Evolutionary conservation across 495 filamentous ascomycete genomes (phyloP).

Genomic region (Oidiodendron maius): DNA sequence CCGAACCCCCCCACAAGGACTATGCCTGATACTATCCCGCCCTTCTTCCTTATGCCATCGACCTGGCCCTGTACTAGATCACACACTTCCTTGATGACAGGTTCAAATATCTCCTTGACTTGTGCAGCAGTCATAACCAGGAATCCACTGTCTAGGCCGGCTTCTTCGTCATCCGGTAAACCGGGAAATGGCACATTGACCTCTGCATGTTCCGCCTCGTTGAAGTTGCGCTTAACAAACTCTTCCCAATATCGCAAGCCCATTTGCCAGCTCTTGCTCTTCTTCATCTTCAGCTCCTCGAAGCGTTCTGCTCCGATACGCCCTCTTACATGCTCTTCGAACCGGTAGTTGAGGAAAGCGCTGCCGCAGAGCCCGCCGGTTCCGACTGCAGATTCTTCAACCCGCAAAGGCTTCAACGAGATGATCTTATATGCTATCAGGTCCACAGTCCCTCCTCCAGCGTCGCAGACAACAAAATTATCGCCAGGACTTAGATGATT

Average conservation of each 20-base stretch:
- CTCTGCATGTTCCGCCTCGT: conserved; percentile 64
- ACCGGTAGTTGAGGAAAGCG: conserved; percentile 64
- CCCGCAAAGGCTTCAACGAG: conserved; percentile 47
- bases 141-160: conserved; percentile 58
- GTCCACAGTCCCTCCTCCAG: conserved; percentile 70
- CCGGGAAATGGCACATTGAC: conserved; percentile 70
- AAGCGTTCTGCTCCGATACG: conserved; percentile 51
- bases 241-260: conserved; percentile 60
- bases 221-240: conserved; percentile 69
- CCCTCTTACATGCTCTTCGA: conserved; percentile 59
- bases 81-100: conserved; percentile 56
- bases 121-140: conserved; percentile 54
- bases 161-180: conserved; percentile 59
- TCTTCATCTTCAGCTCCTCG: conserved; percentile 54
- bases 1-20: conserved; percentile 68
- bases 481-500: conserved; percentile 57
- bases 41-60: conserved; percentile 50
- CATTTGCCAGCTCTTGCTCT: conserved; percentile 67
- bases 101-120: conserved; percentile 59
- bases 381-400: conserved; percentile 61
- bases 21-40: conserved; percentile 59
- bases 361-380: conserved; percentile 62
- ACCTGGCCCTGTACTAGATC: conserved; percentile 57
- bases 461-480: conserved; percentile 71
- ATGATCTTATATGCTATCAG: conserved; percentile 66